A percentile compares a stretch with the other conserved stretches of the same genome.
Evolutionary conservation across 768 basidiomycete species (phyloP).

Genomic region (Suillus decipiens): DNA sequence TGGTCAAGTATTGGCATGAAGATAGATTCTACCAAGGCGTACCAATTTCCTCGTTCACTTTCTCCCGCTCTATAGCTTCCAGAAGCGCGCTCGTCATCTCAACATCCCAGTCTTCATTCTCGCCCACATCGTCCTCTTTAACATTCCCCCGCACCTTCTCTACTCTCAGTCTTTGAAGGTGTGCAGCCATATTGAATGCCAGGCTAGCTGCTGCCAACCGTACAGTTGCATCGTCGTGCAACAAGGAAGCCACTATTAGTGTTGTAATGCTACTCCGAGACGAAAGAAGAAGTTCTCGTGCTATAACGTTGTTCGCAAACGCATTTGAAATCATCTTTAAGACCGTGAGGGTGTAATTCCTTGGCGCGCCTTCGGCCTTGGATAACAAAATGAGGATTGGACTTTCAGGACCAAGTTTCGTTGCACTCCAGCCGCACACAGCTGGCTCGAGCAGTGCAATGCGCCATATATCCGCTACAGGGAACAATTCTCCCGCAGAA

Average conservation of each 20-base stretch:
- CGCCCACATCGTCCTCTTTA: slow-evolving; percentile 42
- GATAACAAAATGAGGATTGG: slow-evolving; percentile 49
- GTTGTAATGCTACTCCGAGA: slow-evolving; percentile 43
- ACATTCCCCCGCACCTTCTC: slow-evolving; percentile 38
- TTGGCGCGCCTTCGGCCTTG: slow-evolving; percentile 40
- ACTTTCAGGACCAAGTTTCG: slow-evolving; percentile 33
- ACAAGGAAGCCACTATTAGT: slow-evolving; percentile 63
- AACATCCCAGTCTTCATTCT: slow-evolving; percentile 81
- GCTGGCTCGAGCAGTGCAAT: slow-evolving; percentile 68
- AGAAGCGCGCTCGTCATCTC: slow-evolving; percentile 84
- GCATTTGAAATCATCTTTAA: slow-evolving; percentile 71
- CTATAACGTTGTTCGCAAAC: slow-evolving; percentile 49
- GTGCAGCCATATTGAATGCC: slow-evolving; percentile 72
- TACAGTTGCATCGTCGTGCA: slow-evolving; percentile 68
- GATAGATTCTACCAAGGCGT: slow-evolving; percentile 31
- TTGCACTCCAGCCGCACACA: slow-evolving; percentile 52
- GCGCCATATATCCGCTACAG: slow-evolving; percentile 81
- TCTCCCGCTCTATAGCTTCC: slow-evolving; percentile 75
- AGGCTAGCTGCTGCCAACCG: slow-evolving; percentile 82
- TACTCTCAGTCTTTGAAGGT: slow-evolving; percentile 62
- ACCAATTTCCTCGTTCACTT: slow-evolving; percentile 79
- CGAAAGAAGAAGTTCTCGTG: slow-evolving; percentile 40
- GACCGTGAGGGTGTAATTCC: slow-evolving; percentile 64
- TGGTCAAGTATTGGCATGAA: slow-evolving; percentile 7
- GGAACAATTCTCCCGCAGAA: slow-evolving; percentile 64